Evolutionary conservation across 805 yeast species (phyloP), one percentile per base, ranked within the genome.

Genomic region (Saccharomycopsis capsularis): DNA sequence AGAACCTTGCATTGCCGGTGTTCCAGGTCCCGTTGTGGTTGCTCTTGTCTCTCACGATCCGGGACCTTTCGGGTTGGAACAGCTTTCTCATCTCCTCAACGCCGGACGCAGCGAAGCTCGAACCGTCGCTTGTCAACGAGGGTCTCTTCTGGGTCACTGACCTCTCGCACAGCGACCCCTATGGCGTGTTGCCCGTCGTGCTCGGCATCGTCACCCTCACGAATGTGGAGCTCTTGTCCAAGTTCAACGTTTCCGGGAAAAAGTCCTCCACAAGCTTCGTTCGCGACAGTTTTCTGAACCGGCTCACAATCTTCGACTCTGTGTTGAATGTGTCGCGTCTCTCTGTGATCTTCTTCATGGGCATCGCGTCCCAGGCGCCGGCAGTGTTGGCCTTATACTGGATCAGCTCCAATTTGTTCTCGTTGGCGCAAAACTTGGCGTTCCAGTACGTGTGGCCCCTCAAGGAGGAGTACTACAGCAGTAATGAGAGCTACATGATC

Each of bases 21-120:
- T 76, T 86, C 16, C 98, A 90, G 61, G 73, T 91, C 19, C 98
- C 98, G 0, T 62, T 90, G 4, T 90, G 96, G 95, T 72, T 89
- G 1, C 70, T 82, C 2, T 70, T 90, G 73, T 82, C 93, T 11
- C 69, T 82, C 56, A 81, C 89, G 1, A 75, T 89, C 56, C 72
- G 96, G 55, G 75, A 80, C 41, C 66, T 89, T 53, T 81, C 90
- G 38, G 95, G 95, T 4, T 62, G 63, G 56, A 60, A 57, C 46
- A 59, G 65, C 55, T 54, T 68, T 3, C 63, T 69, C 51, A 65
- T 2, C 61, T 16, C 59, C 41, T 7, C 63, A 40, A 59, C 72
- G 19, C 4, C 50, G 7, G 51, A 38, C 9, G 65, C 68, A 40
- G 68, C 65, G 39, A 74, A 81, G 0, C 54, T 80, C 35, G 85